These are phyloP conservation scores for Herpetospermum pedunculosum DNA, from an alignment of 306 rosid genomes.

Conservation along the genomic window DNA sequence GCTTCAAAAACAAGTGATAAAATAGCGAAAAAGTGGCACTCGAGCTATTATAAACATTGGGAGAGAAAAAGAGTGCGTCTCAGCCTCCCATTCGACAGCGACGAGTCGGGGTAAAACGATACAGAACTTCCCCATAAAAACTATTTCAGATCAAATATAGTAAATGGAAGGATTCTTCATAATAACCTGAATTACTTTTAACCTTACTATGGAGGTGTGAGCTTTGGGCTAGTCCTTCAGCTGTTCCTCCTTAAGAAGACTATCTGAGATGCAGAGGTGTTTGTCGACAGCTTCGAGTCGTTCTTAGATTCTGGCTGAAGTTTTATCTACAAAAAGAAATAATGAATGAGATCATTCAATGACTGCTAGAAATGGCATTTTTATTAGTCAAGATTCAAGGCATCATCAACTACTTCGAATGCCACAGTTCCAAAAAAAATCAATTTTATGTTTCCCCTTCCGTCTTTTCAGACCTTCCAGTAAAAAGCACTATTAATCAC, in stretches of 20 bases:
- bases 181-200: neutral
- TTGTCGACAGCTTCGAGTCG: constrained; percentile 18
- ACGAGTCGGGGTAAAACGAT: constrained; percentile 15
- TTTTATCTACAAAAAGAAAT: constrained; percentile 33
- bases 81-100: constrained; percentile 32
- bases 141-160: neutral
- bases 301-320: constrained; percentile 23
- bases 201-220: neutral
- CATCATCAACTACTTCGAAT: neutral
- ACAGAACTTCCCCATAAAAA: constrained; percentile 28
- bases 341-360: neutral
- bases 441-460: neutral
- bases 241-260: constrained; percentile 28
- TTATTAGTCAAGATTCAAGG: neutral
- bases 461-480: neutral
- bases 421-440: neutral
- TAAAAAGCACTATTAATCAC: neutral
- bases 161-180: too few species aligned
- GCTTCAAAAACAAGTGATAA: constrained; percentile 39
- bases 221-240: constrained; percentile 24
- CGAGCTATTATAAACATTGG: constrained; percentile 30
- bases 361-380: neutral
- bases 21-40: neutral
- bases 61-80: constrained; percentile 44
- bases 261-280: constrained; percentile 19